Conservation (phyloP, 768 basidiomycete species). For the Amanita rubescens region DNA sequence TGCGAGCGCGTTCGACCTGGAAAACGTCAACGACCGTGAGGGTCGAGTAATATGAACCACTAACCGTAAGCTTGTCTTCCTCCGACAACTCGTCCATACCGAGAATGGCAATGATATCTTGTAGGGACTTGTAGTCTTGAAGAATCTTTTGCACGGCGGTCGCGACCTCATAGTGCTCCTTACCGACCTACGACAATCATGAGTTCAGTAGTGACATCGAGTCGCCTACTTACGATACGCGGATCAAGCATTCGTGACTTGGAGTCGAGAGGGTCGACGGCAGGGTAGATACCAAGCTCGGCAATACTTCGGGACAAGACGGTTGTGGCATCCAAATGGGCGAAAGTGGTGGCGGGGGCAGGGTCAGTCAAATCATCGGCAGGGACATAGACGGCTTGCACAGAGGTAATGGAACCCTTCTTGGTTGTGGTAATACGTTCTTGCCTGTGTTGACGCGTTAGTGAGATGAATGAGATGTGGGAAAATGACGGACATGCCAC, state of each 20-base stretch:
- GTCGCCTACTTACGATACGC: constrained; percentile 68
- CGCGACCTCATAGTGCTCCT: constrained; percentile 94
- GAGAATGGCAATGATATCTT: constrained; percentile 99
- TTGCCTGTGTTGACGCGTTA: constrained; percentile 50
- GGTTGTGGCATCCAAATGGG: constrained; percentile 99
- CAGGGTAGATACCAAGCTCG: constrained; percentile 98
- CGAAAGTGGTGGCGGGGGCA: constrained; percentile 98
- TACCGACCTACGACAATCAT: constrained; percentile 48
- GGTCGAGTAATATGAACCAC: constrained; percentile 18
- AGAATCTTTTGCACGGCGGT: constrained; percentile 97
- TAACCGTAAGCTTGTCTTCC: constrained; percentile 97
- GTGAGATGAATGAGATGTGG: constrained; percentile 7
- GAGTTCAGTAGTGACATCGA: background rate
- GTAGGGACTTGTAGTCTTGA: constrained; percentile 93
- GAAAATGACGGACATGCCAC: constrained; percentile 75
- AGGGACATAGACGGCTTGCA: constrained; percentile 99
- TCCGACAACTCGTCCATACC: constrained; percentile 99
- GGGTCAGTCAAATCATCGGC: constrained; percentile 99
- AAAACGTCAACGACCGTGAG: background rate
- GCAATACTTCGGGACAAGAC: constrained; percentile 99
- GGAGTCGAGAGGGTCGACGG: constrained; percentile 98
- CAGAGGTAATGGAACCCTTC: constrained; percentile 99
- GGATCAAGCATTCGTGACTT: constrained; percentile 99
- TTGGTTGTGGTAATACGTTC: constrained; percentile 99
- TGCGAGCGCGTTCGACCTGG: constrained; percentile 94